A percentile compares a stretch with the other conserved stretches of the same genome.
phyloP scores from a whole-genome alignment of 805 yeast genomes.

The Saccharomycopsis fibuligera region DNA sequence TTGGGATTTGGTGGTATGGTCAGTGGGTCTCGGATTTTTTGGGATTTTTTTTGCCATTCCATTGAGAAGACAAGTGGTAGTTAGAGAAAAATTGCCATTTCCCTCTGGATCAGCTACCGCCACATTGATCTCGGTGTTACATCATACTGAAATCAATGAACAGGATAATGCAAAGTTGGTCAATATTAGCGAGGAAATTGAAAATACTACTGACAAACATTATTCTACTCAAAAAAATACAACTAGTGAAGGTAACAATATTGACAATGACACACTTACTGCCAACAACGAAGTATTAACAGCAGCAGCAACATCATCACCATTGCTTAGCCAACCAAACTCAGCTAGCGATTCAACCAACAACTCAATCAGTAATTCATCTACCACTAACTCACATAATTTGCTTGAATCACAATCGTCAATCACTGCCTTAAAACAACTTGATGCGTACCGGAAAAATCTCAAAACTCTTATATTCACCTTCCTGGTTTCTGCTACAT shows the following conservation, averaged over 20 bases:
- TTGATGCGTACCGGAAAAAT: slow-evolving; percentile 44
- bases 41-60: slow-evolving; percentile 96
- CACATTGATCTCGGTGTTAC: slow-evolving; percentile 80
- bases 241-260: background rate
- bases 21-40: slow-evolving; percentile 80
- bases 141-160: slow-evolving; percentile 49
- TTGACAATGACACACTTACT: too few relatives aligned
- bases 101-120: slow-evolving; percentile 98
- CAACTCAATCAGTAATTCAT: slow-evolving; percentile 19
- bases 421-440: slow-evolving; percentile 24
- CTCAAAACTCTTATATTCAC: slow-evolving; percentile 54
- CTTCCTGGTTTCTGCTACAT: slow-evolving; percentile 61
- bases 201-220: slow-evolving; percentile 15
- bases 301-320: too few relatives aligned
- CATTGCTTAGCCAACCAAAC: too few relatives aligned
- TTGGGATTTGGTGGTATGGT: slow-evolving; percentile 68
- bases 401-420: slow-evolving; percentile 31
- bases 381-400: too few relatives aligned
- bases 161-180: slow-evolving; percentile 4
- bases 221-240: background rate
- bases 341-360: background rate
- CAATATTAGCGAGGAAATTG: slow-evolving; percentile 11
- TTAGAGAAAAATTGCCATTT: slow-evolving; percentile 81
- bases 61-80: slow-evolving; percentile 74
- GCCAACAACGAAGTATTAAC: background rate